phyloP scores from a whole-genome alignment of 2,329 filamentous ascomycete genomes.

The Chaetomiaceae sp. region DNA sequence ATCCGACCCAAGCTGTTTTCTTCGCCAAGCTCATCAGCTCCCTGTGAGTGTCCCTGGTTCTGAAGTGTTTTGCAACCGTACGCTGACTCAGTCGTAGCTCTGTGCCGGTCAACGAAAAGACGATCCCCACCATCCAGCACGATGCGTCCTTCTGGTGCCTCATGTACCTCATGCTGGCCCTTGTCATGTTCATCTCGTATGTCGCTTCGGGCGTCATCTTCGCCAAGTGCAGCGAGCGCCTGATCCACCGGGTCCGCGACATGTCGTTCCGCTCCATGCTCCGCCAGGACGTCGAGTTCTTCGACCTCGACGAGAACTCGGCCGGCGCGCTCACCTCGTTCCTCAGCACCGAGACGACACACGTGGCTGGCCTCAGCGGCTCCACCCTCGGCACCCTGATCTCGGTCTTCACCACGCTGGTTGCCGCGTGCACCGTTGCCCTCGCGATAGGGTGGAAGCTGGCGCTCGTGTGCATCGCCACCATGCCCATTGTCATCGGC shows the following conservation, averaged over 20 bases:
- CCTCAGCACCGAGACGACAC: constrained; percentile 82
- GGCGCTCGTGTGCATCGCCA: constrained; percentile 39
- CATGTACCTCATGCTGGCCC: constrained; percentile 83
- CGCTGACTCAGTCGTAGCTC: constrained; percentile 21
- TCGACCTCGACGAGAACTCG: constrained; percentile 84
- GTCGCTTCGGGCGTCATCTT: constrained; percentile 67
- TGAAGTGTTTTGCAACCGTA: not conserved
- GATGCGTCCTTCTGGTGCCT: constrained; percentile 80
- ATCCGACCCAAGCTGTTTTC: constrained; percentile 62
- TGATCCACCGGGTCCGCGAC: constrained; percentile 79
- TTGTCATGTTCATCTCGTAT: constrained; percentile 68
- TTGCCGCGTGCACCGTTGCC: constrained; percentile 59
- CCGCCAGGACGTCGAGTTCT: constrained; percentile 88
- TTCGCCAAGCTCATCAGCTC: constrained; percentile 83
- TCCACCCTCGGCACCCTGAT: constrained; percentile 82
- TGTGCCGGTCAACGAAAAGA: constrained; percentile 35
- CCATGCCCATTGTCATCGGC: constrained; percentile 37
- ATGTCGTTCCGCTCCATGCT: constrained; percentile 81
- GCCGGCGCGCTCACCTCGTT: constrained; percentile 85
- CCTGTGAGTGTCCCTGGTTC: constrained; percentile 45
- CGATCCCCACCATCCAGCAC: constrained; percentile 55
- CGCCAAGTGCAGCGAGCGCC: constrained; percentile 78
- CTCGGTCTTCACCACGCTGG: constrained; percentile 72
- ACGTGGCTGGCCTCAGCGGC: constrained; percentile 82
- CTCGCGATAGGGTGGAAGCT: constrained; percentile 42